Percentiles rank a stretch among this genome's conserved stretches.
Evolutionary conservation across 768 basidiomycete species (phyloP).

Genomic region (Auricularia sp.): DNA sequence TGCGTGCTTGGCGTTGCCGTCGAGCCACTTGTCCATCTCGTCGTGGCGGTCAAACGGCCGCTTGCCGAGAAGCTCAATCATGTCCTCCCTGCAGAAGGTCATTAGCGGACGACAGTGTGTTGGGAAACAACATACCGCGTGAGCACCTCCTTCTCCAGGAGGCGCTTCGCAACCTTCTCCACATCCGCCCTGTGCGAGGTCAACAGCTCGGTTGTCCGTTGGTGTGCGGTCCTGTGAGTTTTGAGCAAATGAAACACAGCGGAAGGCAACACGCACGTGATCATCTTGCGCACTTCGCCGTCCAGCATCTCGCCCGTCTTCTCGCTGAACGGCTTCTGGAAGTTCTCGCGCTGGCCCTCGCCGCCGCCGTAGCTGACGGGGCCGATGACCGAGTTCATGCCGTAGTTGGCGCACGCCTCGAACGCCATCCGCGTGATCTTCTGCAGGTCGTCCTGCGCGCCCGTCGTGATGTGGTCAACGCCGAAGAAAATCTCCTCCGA

Average conservation of each 20-base stretch:
- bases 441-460: constrained; percentile 95
- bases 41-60: constrained; percentile 72
- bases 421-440: constrained; percentile 98
- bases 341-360: constrained; percentile 71
- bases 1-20: constrained; percentile 42
- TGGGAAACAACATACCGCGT: constrained; percentile 53
- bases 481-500: constrained; percentile 99
- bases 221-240: constrained; percentile 54
- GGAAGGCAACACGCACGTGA: constrained; percentile 40
- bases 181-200: constrained; percentile 77
- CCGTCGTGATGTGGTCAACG: constrained; percentile 83
- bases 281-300: constrained; percentile 89
- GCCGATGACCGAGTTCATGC: constrained; percentile 91
- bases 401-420: constrained; percentile 90
- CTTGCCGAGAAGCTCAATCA: constrained; percentile 74
- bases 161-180: constrained; percentile 82
- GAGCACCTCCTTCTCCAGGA: constrained; percentile 93
- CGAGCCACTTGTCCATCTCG: constrained; percentile 98
- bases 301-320: constrained; percentile 94
- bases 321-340: constrained; percentile 98
- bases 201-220: constrained; percentile 72
- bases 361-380: constrained; percentile 95
- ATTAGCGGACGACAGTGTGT: not conserved
- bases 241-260: not conserved
- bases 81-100: constrained; percentile 56